Percentiles rank a stretch among this genome's conserved stretches.
These are phyloP conservation scores for Mycena maculata DNA, from an alignment of 768 basidiomycete species.

Conservation along the genomic window DNA sequence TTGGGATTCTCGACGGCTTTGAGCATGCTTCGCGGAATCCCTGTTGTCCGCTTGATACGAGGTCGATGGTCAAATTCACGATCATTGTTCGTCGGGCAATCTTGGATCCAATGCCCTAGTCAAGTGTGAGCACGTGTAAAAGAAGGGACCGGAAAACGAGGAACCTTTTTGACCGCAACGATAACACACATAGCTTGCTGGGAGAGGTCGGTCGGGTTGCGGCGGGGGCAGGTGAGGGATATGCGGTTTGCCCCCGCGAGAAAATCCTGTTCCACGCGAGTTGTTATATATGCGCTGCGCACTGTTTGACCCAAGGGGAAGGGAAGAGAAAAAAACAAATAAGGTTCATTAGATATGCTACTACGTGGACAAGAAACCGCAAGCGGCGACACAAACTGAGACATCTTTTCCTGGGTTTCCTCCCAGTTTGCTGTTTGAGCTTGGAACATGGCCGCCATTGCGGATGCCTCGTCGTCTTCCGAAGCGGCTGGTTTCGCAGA, in stretches of 20 bases:
- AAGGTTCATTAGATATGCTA: conserved; percentile 82
- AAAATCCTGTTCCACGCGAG: conserved; percentile 72
- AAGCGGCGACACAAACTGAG: conserved; percentile 88
- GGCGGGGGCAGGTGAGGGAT: conserved; percentile 55
- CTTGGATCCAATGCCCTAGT: conserved; percentile 98
- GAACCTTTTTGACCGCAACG: conserved; percentile 97
- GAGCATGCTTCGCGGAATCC: conserved; percentile 97
- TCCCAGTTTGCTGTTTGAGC: conserved; percentile 96
- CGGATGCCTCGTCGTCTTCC: conserved; percentile 89
- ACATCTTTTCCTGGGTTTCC: conserved; percentile 99
- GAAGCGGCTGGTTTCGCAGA: conserved; percentile 58
- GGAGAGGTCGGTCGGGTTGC: conserved; percentile 82
- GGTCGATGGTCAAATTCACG: conserved; percentile 94
- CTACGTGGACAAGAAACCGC: conserved; percentile 71
- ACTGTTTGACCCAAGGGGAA: conserved; percentile 56
- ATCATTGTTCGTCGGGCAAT: conserved; percentile 97
- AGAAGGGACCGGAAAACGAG: conserved; percentile 28
- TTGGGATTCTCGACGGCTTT: conserved; percentile 94
- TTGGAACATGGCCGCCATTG: conserved; percentile 98
- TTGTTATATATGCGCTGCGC: conserved; percentile 76
- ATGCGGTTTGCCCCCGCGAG: conserved; percentile 70
- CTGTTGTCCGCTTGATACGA: conserved; percentile 96
- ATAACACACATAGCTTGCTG: conserved; percentile 97
- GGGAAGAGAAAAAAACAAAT: conserved; percentile 52
- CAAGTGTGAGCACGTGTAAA: conserved; percentile 25